Evolutionary conservation across 179 eudicot genomes (phyloP).

Genomic region (Beta lomatogona): DNA sequence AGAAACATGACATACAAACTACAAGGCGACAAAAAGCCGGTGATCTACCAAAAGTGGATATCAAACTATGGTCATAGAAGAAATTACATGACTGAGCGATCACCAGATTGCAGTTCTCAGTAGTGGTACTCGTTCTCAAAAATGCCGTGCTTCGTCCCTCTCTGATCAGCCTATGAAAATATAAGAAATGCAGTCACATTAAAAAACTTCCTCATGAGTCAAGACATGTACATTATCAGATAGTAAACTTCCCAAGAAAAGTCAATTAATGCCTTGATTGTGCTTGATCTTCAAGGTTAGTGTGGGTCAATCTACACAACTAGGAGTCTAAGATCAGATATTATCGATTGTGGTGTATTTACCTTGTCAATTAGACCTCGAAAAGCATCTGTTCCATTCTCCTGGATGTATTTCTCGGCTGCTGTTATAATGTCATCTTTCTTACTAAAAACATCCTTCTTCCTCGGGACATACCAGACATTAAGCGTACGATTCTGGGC

Average conservation of each 20-base stretch:
- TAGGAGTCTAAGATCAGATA: not conserved
- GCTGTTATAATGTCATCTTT: slow-evolving; percentile 80
- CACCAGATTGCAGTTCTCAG: slow-evolving; percentile 14
- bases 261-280: not conserved
- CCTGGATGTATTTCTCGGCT: slow-evolving; percentile 74
- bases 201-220: not conserved
- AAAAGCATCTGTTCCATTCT: slow-evolving; percentile 73
- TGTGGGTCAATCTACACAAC: not conserved
- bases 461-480: slow-evolving; percentile 72
- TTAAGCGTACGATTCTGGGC: slow-evolving; percentile 53
- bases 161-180: slow-evolving; percentile 28
- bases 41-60: not conserved
- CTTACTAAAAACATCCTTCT: slow-evolving; percentile 57
- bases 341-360: slow-evolving; percentile 2
- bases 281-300: not conserved
- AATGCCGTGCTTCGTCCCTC: slow-evolving; percentile 23
- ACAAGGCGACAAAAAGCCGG: slow-evolving; percentile 2
- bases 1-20: not conserved
- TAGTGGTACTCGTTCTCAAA: slow-evolving; percentile 31
- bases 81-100: not conserved
- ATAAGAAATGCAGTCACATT: not conserved
- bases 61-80: not conserved
- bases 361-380: slow-evolving; percentile 67
- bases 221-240: not conserved
- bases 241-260: not conserved